Percentiles rank a stretch among this genome's conserved stretches.
These are phyloP conservation scores for Trichoderma breve DNA, from an alignment of 2,329 filamentous ascomycete genomes.

Conservation along the genomic window DNA sequence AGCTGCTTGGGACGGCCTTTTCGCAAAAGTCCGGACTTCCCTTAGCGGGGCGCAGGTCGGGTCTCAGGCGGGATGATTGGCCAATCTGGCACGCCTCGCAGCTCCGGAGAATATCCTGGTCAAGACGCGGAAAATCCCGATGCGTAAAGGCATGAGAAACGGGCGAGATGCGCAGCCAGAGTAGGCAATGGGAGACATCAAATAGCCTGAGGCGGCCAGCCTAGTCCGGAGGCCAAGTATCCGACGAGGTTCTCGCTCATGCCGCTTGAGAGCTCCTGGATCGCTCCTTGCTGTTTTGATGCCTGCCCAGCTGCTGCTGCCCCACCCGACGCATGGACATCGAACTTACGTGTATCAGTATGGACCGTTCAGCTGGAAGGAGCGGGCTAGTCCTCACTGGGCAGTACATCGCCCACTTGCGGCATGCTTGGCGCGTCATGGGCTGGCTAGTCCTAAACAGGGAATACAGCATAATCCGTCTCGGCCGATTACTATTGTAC, in stretches of 20 bases:
- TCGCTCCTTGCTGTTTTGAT: background rate
- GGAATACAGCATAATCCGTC: background rate
- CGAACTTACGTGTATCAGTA: background rate
- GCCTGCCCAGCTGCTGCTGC: background rate
- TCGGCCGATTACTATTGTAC: background rate
- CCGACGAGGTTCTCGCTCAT: background rate
- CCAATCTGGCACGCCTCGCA: background rate
- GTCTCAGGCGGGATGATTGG: background rate
- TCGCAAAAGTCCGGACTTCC: slow-evolving; percentile 19
- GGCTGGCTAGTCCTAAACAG: background rate
- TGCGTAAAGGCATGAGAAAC: background rate
- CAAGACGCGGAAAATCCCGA: background rate
- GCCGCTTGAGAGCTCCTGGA: background rate
- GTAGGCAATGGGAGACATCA: background rate
- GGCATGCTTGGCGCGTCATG: background rate
- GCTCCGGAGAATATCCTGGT: slow-evolving; percentile 6
- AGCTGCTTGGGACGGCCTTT: slow-evolving; percentile 19
- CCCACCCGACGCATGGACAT: background rate
- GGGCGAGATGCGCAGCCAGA: background rate
- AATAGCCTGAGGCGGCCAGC: background rate
- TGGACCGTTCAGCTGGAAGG: background rate
- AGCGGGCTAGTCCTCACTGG: background rate
- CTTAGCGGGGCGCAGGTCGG: background rate
- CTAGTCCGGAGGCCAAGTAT: background rate
- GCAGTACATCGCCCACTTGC: background rate